These are phyloP conservation scores for Tephrocybe rancida DNA, from an alignment of 768 basidiomycete species.

Conservation along the genomic window DNA sequence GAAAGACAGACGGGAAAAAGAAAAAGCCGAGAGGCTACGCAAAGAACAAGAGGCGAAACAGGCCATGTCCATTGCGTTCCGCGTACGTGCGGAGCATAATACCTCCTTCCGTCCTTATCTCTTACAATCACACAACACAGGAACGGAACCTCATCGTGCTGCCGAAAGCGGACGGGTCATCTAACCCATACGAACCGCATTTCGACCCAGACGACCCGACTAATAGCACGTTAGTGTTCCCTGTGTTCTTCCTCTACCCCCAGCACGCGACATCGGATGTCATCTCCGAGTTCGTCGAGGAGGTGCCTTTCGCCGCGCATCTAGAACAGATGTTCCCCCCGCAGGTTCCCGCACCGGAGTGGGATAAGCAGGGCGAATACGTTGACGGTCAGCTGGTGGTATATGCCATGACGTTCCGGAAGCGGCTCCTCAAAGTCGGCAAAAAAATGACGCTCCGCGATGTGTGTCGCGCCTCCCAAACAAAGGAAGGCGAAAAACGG, in stretches of 20 bases:
- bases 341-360: conserved; percentile 60
- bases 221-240: conserved; percentile 67
- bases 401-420: conserved; percentile 80
- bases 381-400: conserved; percentile 63
- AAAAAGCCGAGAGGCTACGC: conserved; percentile 48
- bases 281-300: conserved; percentile 83
- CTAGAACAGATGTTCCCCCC: conserved; percentile 85
- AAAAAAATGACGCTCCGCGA: conserved; percentile 86
- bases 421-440: conserved; percentile 86
- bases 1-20: conserved; percentile 53
- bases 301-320: conserved; percentile 79
- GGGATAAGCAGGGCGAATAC: conserved; percentile 80
- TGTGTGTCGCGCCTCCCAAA: conserved; percentile 66
- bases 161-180: conserved; percentile 51
- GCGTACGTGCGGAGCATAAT: conserved; percentile 47
- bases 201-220: conserved; percentile 70
- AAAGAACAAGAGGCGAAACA: conserved; percentile 55
- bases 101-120: conserved; percentile 2
- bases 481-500: conserved; percentile 53
- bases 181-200: conserved; percentile 62
- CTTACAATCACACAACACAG: conserved; percentile 38
- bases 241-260: conserved; percentile 93
- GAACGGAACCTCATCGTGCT: conserved; percentile 70
- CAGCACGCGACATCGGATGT: conserved; percentile 88
- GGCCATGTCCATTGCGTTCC: conserved; percentile 59